Conservation (phyloP, 2,329 filamentous ascomycete genomes). For the Bipolaris victoriae region DNA sequence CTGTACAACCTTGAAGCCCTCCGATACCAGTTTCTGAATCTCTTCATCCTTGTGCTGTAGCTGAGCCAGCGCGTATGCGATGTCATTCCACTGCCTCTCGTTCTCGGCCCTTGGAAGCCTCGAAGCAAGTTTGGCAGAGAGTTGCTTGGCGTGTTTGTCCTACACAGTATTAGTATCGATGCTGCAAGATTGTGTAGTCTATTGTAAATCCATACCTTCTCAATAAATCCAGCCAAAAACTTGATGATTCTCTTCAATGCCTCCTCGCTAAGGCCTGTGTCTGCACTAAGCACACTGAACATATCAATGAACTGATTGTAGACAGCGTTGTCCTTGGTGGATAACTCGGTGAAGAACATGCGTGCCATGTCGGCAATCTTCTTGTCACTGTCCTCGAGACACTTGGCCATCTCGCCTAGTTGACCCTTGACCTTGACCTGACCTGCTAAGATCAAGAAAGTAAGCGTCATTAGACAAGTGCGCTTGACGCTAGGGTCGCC, state of each 20-base stretch:
- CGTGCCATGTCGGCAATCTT: slow-evolving; percentile 89
- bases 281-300: slow-evolving; percentile 90
- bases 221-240: slow-evolving; percentile 93
- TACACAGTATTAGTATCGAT: slow-evolving; percentile 45
- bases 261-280: slow-evolving; percentile 80
- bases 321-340: slow-evolving; percentile 97
- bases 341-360: slow-evolving; percentile 98
- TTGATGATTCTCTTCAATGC: slow-evolving; percentile 85
- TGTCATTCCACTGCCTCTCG: slow-evolving; percentile 96
- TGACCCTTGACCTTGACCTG: slow-evolving; percentile 99
- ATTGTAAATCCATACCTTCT: slow-evolving; percentile 72
- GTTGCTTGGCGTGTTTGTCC: slow-evolving; percentile 97
- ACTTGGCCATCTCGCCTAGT: slow-evolving; percentile 98
- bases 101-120: slow-evolving; percentile 84
- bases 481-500: slow-evolving; percentile 88
- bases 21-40: slow-evolving; percentile 75
- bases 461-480: slow-evolving; percentile 97
- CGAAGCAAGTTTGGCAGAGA: slow-evolving; percentile 90
- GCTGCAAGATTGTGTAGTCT: neutral
- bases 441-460: slow-evolving; percentile 93
- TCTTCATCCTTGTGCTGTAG: slow-evolving; percentile 94
- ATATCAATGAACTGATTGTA: slow-evolving; percentile 99
- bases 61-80: slow-evolving; percentile 87
- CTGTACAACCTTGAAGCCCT: slow-evolving; percentile 69
- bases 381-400: slow-evolving; percentile 93